A percentile compares a stretch with the other conserved stretches of the same genome.
phyloP scores from a whole-genome alignment of 2,329 filamentous ascomycete genomes.

The Colletotrichum musae region DNA sequence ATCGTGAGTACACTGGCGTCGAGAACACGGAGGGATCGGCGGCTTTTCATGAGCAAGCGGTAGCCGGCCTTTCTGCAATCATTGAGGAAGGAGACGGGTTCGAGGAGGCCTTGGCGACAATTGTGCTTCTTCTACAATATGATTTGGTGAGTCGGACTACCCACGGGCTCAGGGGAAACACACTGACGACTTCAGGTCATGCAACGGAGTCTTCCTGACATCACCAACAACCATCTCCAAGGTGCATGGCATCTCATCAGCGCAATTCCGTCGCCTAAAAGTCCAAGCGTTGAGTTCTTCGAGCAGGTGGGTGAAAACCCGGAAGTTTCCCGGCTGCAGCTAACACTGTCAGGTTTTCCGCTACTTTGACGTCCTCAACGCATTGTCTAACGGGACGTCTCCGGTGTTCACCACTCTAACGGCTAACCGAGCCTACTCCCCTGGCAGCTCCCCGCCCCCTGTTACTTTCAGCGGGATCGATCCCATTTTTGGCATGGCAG shows the following conservation, averaged over 20 bases:
- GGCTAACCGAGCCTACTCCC: slow-evolving; percentile 21
- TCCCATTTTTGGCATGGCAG: slow-evolving; percentile 30
- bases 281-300: slow-evolving; percentile 34
- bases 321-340: background rate
- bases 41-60: slow-evolving; percentile 33
- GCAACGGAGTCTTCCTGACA: slow-evolving; percentile 28
- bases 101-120: slow-evolving; percentile 35
- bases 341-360: slow-evolving; percentile 35
- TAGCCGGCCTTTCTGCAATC: slow-evolving; percentile 23
- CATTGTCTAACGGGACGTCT: slow-evolving; percentile 25
- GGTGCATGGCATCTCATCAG: slow-evolving; percentile 36
- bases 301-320: slow-evolving; percentile 20
- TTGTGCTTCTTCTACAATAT: slow-evolving; percentile 38
- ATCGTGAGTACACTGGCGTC: slow-evolving; percentile 31
- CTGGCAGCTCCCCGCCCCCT: slow-evolving; percentile 8
- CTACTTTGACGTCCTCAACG: slow-evolving; percentile 40
- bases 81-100: slow-evolving; percentile 37
- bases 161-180: background rate
- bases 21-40: slow-evolving; percentile 34
- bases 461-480: slow-evolving; percentile 12
- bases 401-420: slow-evolving; percentile 31
- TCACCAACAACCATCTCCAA: slow-evolving; percentile 30
- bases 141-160: slow-evolving; percentile 28
- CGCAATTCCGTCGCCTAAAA: slow-evolving; percentile 19
- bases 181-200: slow-evolving; percentile 28